A percentile compares a stretch with the other conserved stretches of the same genome.
Conservation (phyloP, 176 grass and related monocot species). For the Urochloa ruziziensis region DNA sequence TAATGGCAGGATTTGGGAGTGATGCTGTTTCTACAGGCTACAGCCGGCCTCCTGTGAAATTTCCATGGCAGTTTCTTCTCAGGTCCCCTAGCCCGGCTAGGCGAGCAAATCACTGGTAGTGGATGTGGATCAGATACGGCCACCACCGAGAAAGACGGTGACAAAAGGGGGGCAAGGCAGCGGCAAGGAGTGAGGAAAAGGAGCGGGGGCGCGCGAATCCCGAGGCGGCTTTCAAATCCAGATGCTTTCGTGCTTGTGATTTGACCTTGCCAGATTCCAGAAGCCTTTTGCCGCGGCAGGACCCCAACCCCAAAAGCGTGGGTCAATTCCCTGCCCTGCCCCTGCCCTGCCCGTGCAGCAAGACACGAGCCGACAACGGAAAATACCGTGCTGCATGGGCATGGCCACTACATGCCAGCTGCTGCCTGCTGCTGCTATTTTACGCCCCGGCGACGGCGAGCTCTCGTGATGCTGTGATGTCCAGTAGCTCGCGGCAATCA, state of each 20-base stretch:
- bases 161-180: background rate
- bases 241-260: background rate
- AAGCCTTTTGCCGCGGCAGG: slow-evolving; percentile 29
- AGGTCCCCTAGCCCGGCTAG: background rate
- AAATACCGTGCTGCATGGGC: background rate
- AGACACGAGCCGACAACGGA: background rate
- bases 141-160: background rate
- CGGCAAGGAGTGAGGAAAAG: background rate
- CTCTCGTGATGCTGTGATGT: background rate
- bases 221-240: slow-evolving; percentile 28
- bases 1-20: background rate
- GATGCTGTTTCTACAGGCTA: background rate
- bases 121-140: too few species aligned
- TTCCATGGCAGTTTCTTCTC: background rate
- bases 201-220: background rate
- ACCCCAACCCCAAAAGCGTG: background rate
- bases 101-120: too few species aligned
- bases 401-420: too few species aligned
- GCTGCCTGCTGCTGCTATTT: too few species aligned
- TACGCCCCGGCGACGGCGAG: background rate
- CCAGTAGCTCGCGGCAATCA: too few species aligned
- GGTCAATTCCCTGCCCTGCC: slow-evolving; percentile 26
- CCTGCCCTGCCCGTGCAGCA: slow-evolving; percentile 25
- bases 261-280: slow-evolving; percentile 41
- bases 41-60: background rate